Percentiles rank a stretch among this genome's conserved stretches.
phyloP scores from a whole-genome alignment of 495 filamentous ascomycete genomes.

The Penicillium odoratum region DNA sequence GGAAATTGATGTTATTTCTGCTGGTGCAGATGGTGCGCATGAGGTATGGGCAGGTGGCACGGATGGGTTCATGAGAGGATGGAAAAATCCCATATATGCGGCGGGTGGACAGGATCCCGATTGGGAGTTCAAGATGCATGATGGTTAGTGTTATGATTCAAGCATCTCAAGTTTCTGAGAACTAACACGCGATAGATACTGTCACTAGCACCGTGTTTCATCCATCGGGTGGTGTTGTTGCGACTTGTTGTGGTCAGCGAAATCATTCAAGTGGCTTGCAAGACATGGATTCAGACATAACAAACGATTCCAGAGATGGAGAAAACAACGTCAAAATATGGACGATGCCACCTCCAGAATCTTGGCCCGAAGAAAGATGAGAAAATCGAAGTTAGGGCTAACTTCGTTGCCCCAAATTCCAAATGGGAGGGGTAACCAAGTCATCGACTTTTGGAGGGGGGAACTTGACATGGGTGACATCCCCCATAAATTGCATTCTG shows the following conservation, averaged over 20 bases:
- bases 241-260: slow-evolving; percentile 72
- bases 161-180: not conserved
- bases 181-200: slow-evolving; percentile 42
- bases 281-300: slow-evolving; percentile 6
- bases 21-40: slow-evolving; percentile 51
- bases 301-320: not conserved
- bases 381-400: not conserved
- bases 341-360: slow-evolving; percentile 41
- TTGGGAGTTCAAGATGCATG: slow-evolving; percentile 62
- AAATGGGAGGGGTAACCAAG: not conserved
- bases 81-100: slow-evolving; percentile 60
- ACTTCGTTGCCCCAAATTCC: not conserved
- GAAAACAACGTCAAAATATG: slow-evolving; percentile 71
- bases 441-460: not conserved
- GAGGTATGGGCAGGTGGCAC: slow-evolving; percentile 83
- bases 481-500: too few relatives aligned
- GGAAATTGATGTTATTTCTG: slow-evolving; percentile 63
- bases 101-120: slow-evolving; percentile 54
- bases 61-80: slow-evolving; percentile 76
- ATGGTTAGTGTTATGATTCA: slow-evolving; percentile 33
- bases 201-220: slow-evolving; percentile 68
- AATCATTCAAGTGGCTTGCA: slow-evolving; percentile 26
- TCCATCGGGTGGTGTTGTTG: slow-evolving; percentile 63
- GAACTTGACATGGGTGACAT: too few relatives aligned
- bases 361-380: not conserved